Evolutionary conservation across 192 early-diverging fungal species (phyloP).

Genomic region (Podila epigama): DNA sequence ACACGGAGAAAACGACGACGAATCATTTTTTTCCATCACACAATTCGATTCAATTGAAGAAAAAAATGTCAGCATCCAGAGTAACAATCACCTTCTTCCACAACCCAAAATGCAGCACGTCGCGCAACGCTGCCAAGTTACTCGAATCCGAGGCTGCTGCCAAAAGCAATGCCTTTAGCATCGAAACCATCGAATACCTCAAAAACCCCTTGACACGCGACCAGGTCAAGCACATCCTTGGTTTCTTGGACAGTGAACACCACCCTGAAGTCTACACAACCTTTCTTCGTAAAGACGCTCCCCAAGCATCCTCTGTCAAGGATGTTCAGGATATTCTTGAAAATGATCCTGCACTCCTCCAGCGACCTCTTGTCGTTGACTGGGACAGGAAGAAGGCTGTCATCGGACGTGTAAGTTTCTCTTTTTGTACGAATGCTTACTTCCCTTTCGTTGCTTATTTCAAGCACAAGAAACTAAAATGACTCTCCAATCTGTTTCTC

Average conservation of each 20-base stretch:
- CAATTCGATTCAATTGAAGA: background rate
- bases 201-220: conserved; percentile 13
- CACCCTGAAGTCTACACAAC: conserved; percentile 13
- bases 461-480: background rate
- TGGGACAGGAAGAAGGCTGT: conserved; percentile 33
- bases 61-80: background rate
- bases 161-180: conserved; percentile 1
- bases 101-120: conserved; percentile 37
- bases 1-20: too few species aligned
- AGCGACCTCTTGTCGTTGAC: conserved; percentile 36
- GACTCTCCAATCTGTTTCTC: background rate
- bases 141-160: conserved; percentile 2
- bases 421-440: background rate
- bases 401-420: conserved; percentile 36
- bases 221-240: conserved; percentile 28
- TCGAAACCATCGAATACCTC: conserved; percentile 38
- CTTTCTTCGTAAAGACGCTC: conserved; percentile 44
- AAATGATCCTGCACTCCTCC: conserved; percentile 21
- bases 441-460: background rate
- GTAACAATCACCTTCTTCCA: conserved; percentile 37
- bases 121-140: conserved; percentile 15
- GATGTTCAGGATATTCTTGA: conserved; percentile 25
- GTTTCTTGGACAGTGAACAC: conserved; percentile 17
- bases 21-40: background rate
- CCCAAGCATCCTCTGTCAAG: conserved; percentile 10